Percentiles rank a stretch among this genome's conserved stretches.
phyloP scores from a whole-genome alignment of 2,329 filamentous ascomycete species.

The Hawksworthiomyces lignivorus region DNA sequence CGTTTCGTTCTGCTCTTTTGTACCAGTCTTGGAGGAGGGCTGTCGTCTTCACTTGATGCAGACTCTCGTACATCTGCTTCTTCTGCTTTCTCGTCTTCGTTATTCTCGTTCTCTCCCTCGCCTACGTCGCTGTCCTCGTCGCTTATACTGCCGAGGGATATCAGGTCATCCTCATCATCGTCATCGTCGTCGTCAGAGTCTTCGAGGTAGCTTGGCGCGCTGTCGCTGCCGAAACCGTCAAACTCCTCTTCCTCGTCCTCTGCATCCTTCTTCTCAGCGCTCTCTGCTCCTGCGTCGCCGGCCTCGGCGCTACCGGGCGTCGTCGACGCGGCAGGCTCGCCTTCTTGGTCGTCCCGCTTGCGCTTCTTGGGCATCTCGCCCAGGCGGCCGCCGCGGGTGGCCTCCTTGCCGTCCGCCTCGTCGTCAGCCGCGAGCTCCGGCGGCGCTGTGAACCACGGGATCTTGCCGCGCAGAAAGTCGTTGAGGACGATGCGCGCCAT shows the following conservation, averaged over 20 bases:
- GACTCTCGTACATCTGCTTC: background rate
- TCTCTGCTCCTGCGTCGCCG: slow-evolving; percentile 46
- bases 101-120: slow-evolving; percentile 2
- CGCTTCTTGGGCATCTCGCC: slow-evolving; percentile 86
- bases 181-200: slow-evolving; percentile 11
- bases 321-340: slow-evolving; percentile 26
- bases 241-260: slow-evolving; percentile 34
- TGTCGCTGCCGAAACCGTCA: slow-evolving; percentile 40
- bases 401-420: slow-evolving; percentile 37
- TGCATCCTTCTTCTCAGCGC: slow-evolving; percentile 39
- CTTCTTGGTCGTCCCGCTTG: slow-evolving; percentile 48
- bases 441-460: slow-evolving; percentile 90
- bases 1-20: slow-evolving; percentile 7
- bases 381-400: slow-evolving; percentile 67
- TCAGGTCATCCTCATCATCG: slow-evolving; percentile 13
- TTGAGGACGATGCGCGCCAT: slow-evolving; percentile 96
- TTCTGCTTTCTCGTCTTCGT: slow-evolving; percentile 2
- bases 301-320: slow-evolving; percentile 15
- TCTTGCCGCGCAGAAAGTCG: slow-evolving; percentile 89
- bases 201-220: slow-evolving; percentile 23
- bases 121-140: slow-evolving; percentile 12
- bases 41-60: slow-evolving; percentile 1
- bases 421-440: slow-evolving; percentile 51
- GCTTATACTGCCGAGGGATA: slow-evolving; percentile 16
- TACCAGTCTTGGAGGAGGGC: slow-evolving; percentile 1